phyloP scores from a whole-genome alignment of 306 rosid genomes.

The Fagus sylvatica region DNA sequence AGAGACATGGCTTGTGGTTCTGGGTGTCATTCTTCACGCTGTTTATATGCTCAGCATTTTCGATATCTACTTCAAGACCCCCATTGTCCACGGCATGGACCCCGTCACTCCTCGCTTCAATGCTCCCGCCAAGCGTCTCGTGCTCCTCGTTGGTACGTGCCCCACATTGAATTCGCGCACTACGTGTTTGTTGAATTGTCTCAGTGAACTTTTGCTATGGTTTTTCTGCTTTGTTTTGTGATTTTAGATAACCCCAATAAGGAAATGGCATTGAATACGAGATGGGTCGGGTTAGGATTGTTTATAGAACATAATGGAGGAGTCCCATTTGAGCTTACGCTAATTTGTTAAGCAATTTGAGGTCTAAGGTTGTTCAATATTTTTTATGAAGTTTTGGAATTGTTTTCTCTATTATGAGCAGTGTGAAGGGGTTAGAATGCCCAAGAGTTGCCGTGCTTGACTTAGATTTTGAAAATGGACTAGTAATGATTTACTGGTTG shows the following conservation, averaged over 20 bases:
- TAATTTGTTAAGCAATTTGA: not conserved
- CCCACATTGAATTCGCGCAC: slow-evolving; percentile 1
- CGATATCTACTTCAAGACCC: slow-evolving; percentile 84
- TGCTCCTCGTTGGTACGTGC: slow-evolving; percentile 63
- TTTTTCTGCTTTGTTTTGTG: not conserved
- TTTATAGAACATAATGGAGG: not conserved
- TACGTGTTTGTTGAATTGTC: slow-evolving; percentile 36
- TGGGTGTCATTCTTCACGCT: slow-evolving; percentile 81
- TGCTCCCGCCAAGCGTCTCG: slow-evolving; percentile 85
- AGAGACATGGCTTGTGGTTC: slow-evolving; percentile 73
- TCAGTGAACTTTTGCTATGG: not conserved
- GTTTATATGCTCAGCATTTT: slow-evolving; percentile 88
- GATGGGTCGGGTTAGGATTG: not conserved
- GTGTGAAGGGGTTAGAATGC: not conserved
- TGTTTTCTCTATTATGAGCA: not conserved
- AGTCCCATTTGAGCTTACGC: not conserved
- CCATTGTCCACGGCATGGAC: slow-evolving; percentile 80
- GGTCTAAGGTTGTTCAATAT: not conserved
- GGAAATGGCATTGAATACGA: not conserved
- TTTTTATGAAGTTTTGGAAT: not conserved
- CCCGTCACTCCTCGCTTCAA: slow-evolving; percentile 67
- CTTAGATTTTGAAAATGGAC: not conserved
- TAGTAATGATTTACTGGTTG: not conserved
- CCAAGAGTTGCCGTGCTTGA: not conserved
- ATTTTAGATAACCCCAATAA: not conserved